phyloP scores from a whole-genome alignment of 345 rosid species.

The Anacardium occidentale region DNA sequence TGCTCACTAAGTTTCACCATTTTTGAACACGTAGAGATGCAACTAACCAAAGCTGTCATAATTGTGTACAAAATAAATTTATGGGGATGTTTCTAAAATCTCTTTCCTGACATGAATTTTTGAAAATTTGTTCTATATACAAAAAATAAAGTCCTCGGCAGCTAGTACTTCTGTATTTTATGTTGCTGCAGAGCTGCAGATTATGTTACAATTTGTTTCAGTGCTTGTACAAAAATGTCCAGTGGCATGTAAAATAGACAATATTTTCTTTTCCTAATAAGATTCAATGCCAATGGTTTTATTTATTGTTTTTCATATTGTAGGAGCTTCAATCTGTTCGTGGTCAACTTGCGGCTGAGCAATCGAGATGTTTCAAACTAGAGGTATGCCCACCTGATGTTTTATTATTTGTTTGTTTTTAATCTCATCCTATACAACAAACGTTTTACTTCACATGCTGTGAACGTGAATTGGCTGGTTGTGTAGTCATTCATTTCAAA shows the following conservation, averaged over 20 bases:
- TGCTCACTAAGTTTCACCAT: not conserved
- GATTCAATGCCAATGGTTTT: not conserved
- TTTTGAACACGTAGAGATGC: not conserved
- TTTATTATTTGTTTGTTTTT: not conserved
- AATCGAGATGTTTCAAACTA: slow-evolving; percentile 93
- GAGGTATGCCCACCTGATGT: slow-evolving; percentile 53
- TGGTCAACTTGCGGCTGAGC: slow-evolving; percentile 93
- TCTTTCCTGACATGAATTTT: not conserved
- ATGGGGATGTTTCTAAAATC: not conserved
- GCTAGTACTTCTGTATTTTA: not conserved
- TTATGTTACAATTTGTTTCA: not conserved
- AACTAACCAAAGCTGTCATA: not conserved
- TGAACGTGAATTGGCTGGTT: not conserved
- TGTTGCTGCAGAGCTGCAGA: too few species aligned
- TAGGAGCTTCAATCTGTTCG: slow-evolving; percentile 98
- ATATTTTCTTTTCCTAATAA: not conserved
- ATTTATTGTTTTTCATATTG: slow-evolving; percentile 5
- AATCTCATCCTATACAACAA: not conserved
- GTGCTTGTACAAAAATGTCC: not conserved
- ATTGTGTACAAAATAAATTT: not conserved
- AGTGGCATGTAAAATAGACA: not conserved
- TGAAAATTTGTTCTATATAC: not conserved
- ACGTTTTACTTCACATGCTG: not conserved
- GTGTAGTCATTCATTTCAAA: not conserved
- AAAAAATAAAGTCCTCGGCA: not conserved